Evolutionary conservation across 2,329 filamentous ascomycete species (phyloP), one percentile per base, ranked within the genome.

Genomic region (Talaromyces sp.): DNA sequence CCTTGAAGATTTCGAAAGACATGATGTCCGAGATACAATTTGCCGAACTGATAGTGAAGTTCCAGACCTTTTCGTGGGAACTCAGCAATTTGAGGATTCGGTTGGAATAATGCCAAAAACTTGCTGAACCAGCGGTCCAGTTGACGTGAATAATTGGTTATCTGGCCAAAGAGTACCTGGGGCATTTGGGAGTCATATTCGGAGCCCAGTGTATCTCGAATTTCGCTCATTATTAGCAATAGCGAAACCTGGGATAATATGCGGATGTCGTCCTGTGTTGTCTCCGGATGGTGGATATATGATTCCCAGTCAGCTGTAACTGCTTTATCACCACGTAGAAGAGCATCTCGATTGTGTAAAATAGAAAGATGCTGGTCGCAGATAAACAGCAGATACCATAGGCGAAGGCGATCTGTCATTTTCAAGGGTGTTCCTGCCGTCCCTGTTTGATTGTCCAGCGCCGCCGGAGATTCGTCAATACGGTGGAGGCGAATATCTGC

Each of bases 1-100:
- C 31, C 50, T 63, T 5, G 51, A 43, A 26, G 59, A 46, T 49
- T 57, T 8, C 78, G 73, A 26, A 81, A 71, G 19, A 76, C 77
- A 58, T 79, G 76, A 2, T 78, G 79, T 51, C 76, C 75, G 6
- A 81, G 70, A 53, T 80, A 77, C 4, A 81, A 68, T 56, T 78
- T 75, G 5, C 77, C 78, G 66, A 80, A 81, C 56, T 80, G 72
- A 58, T 76, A 79, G 63, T 80, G 76, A 31, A 80, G 68, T 5
- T 69, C 68, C 10, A 80, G 77, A 2, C 78, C 78, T 64, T 79
- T 79, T 29, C 71, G 68, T 0, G 78, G 79, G 63, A 78, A 81
- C 17, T 75, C 71, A 3, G 75, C 73, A 5, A 81, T 72, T 51
- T 76, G 69, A 32, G 70, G 66, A 61, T 77, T 76, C 6, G 70